phyloP scores from a whole-genome alignment of 1,284 basidiomycete genomes.

The Tilletia setariae region DNA sequence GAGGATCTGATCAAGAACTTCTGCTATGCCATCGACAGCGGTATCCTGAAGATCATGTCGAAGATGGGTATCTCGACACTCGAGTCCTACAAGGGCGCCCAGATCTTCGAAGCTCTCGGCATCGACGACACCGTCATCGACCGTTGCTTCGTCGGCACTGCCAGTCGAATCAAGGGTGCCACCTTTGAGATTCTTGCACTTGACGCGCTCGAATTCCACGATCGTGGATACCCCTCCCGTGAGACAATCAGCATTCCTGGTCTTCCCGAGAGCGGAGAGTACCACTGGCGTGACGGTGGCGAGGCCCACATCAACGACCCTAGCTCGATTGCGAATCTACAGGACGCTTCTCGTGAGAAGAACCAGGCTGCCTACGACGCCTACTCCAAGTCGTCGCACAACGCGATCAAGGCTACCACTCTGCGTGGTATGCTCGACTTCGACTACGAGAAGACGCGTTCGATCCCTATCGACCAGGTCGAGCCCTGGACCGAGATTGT shows the following conservation, averaged over 20 bases:
- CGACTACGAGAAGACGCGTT: conserved; percentile 39
- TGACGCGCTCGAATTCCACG: conserved; percentile 51
- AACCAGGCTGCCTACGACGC: conserved; percentile 48
- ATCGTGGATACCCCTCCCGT: conserved; percentile 46
- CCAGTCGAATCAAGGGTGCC: conserved; percentile 46
- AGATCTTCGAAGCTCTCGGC: conserved; percentile 52
- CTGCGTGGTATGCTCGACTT: conserved; percentile 51
- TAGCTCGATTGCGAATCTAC: conserved; percentile 46
- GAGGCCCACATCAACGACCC: conserved; percentile 52
- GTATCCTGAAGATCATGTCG: conserved; percentile 51
- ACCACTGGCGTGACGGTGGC: conserved; percentile 51
- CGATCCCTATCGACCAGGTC: conserved; percentile 52
- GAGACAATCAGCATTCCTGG: conserved; percentile 41
- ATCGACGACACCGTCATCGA: conserved; percentile 44
- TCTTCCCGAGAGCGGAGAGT: conserved; percentile 49
- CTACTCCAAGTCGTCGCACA: conserved; percentile 48
- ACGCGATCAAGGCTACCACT: conserved; percentile 43
- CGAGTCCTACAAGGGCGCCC: conserved; percentile 51
- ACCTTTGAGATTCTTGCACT: conserved; percentile 46
- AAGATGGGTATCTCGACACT: conserved; percentile 53
- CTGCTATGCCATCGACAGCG: conserved; percentile 42
- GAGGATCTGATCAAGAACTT: conserved; percentile 45
- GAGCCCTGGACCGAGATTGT: conserved; percentile 54
- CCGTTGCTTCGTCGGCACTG: conserved; percentile 51
- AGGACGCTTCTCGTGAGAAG: conserved; percentile 47